Percentiles rank a stretch among this genome's conserved stretches.
These are phyloP conservation scores for Strigomonas culicis DNA, from an alignment of 208 protist species.

Conservation along the genomic window DNA sequence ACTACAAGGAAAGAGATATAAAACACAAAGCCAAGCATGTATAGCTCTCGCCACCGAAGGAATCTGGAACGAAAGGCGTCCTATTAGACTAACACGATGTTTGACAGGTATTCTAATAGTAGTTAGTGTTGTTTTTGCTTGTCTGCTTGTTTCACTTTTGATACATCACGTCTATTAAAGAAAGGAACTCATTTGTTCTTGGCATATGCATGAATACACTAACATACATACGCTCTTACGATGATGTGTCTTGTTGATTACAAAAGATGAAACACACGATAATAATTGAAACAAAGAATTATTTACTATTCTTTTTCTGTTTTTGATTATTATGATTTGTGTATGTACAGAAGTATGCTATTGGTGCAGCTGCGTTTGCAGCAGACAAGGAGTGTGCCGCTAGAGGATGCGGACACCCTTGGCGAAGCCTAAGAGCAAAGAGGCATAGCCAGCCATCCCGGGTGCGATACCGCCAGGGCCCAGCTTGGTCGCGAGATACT, in stretches of 20 bases:
- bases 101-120: too few species aligned
- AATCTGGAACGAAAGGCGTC: too few species aligned
- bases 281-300: not conserved
- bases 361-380: too few species aligned
- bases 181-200: not conserved
- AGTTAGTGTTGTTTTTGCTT: not conserved
- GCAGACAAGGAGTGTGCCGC: not conserved
- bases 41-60: not conserved
- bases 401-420: constrained; percentile 48
- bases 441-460: constrained; percentile 42
- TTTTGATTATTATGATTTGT: not conserved
- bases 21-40: not conserved
- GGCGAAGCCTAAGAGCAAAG: constrained; percentile 40
- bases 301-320: not conserved
- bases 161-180: not conserved
- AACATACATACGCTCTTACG: not conserved
- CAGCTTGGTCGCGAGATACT: constrained; percentile 53
- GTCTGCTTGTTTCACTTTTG: not conserved
- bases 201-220: not conserved
- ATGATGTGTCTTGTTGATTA: not conserved
- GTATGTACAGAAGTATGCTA: too few species aligned
- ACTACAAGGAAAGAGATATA: constrained; percentile 19
- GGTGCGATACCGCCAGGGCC: constrained; percentile 55
- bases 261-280: not conserved
- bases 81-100: too few species aligned